Conservation (phyloP, 495 filamentous ascomycete species). For the Lasiosphaeria miniovina region DNA sequence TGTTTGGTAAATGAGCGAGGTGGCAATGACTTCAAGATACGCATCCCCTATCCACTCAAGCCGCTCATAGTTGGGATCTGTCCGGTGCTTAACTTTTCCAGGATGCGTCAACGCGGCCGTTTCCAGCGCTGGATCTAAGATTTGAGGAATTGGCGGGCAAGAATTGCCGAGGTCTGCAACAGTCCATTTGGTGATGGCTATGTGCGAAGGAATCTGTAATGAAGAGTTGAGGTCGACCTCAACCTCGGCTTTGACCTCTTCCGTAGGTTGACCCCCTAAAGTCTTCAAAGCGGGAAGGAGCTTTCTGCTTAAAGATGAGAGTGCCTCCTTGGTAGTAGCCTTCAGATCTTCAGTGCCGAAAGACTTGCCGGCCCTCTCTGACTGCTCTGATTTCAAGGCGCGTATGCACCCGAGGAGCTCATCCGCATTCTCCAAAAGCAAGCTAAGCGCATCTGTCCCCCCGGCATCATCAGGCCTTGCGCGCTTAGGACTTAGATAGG, state of each 20-base stretch:
- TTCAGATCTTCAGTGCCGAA: background rate
- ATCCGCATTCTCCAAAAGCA: conserved; percentile 31
- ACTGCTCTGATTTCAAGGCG: conserved; percentile 10
- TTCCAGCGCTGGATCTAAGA: conserved; percentile 55
- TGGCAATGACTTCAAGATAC: conserved; percentile 67
- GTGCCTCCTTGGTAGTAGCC: background rate
- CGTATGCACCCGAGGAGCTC: conserved; percentile 24
- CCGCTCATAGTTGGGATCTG: conserved; percentile 58
- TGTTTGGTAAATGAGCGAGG: conserved; percentile 59
- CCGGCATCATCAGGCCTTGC: conserved; percentile 8
- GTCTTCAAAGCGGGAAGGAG: conserved; percentile 17
- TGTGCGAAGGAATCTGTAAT: conserved; percentile 9
- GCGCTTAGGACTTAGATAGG: conserved; percentile 16
- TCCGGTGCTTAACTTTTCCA: conserved; percentile 35
- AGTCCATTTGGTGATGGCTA: conserved; percentile 38
- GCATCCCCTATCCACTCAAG: conserved; percentile 76
- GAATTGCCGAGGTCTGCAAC: conserved; percentile 33
- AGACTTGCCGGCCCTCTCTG: background rate
- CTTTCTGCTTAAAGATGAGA: conserved; percentile 13
- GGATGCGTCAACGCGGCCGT: conserved; percentile 67
- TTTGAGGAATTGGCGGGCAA: conserved; percentile 56
- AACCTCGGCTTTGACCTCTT: too few relatives aligned
- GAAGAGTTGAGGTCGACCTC: background rate
- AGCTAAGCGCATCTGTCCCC: conserved; percentile 6
- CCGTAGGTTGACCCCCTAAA: background rate